A percentile compares a stretch with the other conserved stretches of the same genome.
Conservation (phyloP, 2,329 filamentous ascomycete genomes). For the Talaromyces verruculosus region DNA sequence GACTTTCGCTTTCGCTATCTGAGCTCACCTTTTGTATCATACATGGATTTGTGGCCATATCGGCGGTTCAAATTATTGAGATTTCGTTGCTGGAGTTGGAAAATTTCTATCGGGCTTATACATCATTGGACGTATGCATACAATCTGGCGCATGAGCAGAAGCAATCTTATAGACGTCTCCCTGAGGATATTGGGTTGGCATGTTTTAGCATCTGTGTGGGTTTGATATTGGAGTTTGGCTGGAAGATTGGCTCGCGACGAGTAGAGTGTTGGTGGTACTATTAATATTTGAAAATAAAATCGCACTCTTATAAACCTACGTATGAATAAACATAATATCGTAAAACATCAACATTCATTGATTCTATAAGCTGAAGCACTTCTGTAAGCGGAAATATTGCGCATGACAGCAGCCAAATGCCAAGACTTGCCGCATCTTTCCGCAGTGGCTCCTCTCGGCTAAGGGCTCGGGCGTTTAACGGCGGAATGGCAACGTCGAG, state of each 20-base stretch:
- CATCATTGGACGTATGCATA: slow-evolving; percentile 8
- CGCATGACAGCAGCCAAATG: slow-evolving; percentile 4
- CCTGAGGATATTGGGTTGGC: not conserved
- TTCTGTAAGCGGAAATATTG: slow-evolving; percentile 4
- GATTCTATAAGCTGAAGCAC: not conserved
- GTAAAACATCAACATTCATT: too few relatives aligned
- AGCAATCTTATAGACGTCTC: slow-evolving; percentile 12
- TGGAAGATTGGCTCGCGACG: not conserved
- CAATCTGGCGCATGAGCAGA: slow-evolving; percentile 1
- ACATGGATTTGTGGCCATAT: slow-evolving; percentile 7
- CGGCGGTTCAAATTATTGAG: slow-evolving; percentile 6
- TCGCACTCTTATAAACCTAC: not conserved
- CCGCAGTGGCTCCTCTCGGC: slow-evolving; percentile 6
- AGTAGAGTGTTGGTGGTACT: not conserved
- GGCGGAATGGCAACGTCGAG: slow-evolving; percentile 4
- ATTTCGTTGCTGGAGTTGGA: slow-evolving; percentile 4
- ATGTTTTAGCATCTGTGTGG: slow-evolving; percentile 6
- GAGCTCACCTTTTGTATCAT: slow-evolving; percentile 3
- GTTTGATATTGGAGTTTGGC: not conserved
- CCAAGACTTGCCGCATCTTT: slow-evolving; percentile 17
- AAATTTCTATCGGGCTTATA: not conserved
- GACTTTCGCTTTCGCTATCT: not conserved
- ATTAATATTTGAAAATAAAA: not conserved
- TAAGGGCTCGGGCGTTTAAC: not conserved
- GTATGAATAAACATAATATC: too few relatives aligned